These are phyloP conservation scores for Pulveroboletus sp. DNA, from an alignment of 768 basidiomycete genomes.

Conservation along the genomic window DNA sequence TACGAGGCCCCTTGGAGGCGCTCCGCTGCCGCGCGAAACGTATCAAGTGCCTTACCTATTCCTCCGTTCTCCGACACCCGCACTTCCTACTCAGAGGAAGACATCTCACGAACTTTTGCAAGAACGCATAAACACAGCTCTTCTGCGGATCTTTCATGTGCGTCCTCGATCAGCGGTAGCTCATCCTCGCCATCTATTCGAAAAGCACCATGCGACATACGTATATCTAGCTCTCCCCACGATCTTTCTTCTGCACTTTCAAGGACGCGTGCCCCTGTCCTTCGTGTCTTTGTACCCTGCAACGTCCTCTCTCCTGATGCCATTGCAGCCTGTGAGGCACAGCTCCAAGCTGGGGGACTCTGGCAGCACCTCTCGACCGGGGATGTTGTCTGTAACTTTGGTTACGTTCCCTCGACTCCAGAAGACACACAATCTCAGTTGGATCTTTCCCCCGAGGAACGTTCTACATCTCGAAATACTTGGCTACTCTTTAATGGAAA, in stretches of 20 bases:
- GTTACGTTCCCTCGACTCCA: conserved; percentile 54
- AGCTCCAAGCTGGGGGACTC: conserved; percentile 60
- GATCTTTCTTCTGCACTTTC: conserved; percentile 58
- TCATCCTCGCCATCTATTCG: conserved; percentile 21
- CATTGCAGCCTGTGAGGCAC: conserved; percentile 58
- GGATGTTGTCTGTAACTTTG: conserved; percentile 77
- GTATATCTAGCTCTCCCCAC: conserved; percentile 42
- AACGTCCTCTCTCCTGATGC: conserved; percentile 41
- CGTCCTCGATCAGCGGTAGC: conserved; percentile 31
- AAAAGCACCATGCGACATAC: conserved; percentile 13
- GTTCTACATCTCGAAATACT: conserved; percentile 28
- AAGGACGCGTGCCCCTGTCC: conserved; percentile 62
- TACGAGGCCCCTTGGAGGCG: conserved; percentile 52
- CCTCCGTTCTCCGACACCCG: conserved; percentile 20
- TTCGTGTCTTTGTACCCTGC: conserved; percentile 74
- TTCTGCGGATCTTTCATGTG: conserved; percentile 43
- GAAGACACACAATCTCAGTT: conserved; percentile 23
- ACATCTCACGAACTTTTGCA: conserved; percentile 31
- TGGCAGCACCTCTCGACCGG: conserved; percentile 76
- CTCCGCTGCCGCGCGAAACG: conserved; percentile 11
- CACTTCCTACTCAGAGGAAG: conserved; percentile 38
- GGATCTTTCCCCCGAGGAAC: conserved; percentile 17
- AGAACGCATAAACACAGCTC: conserved; percentile 38
- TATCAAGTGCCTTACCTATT: neutral
- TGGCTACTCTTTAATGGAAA: conserved; percentile 78